Percentiles rank a stretch among this genome's conserved stretches.
Conservation (phyloP, 768 basidiomycete species). For the Amanita thiersii region DNA sequence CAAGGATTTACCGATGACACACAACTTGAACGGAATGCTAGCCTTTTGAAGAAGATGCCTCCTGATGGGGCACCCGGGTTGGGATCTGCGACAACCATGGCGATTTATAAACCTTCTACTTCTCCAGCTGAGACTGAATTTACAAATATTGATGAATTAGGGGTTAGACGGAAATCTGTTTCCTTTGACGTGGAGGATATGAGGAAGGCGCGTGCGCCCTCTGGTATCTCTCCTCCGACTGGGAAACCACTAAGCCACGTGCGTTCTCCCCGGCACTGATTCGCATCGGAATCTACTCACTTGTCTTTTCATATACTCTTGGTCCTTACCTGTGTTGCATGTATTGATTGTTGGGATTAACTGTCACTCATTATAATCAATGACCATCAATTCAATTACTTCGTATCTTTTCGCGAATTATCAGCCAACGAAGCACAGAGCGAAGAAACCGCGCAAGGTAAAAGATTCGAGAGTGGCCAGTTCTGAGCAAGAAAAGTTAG, state of each 20-base stretch:
- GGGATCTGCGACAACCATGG: constrained; percentile 72
- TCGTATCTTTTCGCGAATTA: constrained; percentile 15
- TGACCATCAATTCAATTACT: constrained; percentile 17
- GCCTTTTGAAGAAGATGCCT: constrained; percentile 14
- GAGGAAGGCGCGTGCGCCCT: constrained; percentile 16
- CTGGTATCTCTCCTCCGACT: constrained; percentile 34
- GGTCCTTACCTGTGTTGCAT: constrained; percentile 21
- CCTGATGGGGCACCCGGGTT: constrained; percentile 31
- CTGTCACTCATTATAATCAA: constrained; percentile 14
- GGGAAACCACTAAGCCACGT: constrained; percentile 77
- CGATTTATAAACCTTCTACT: constrained; percentile 49
- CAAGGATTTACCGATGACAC: constrained; percentile 12
- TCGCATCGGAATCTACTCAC: constrained; percentile 39
- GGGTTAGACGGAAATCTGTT: constrained; percentile 25
- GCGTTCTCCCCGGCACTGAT: constrained; percentile 69
- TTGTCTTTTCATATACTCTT: constrained; percentile 19
- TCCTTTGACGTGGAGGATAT: constrained; percentile 12
- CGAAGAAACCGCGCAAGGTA: constrained; percentile 56
- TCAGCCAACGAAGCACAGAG: constrained; percentile 72
- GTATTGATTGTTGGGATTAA: constrained; percentile 22
- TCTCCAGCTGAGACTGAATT: constrained; percentile 39
- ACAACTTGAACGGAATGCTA: constrained; percentile 8
- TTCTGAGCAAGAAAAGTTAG: not conserved
- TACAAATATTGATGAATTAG: constrained; percentile 39
- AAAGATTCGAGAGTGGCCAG: constrained; percentile 14